Evolutionary conservation across 2,329 filamentous ascomycete species (phyloP).

Genomic region (Huntiella decipiens): DNA sequence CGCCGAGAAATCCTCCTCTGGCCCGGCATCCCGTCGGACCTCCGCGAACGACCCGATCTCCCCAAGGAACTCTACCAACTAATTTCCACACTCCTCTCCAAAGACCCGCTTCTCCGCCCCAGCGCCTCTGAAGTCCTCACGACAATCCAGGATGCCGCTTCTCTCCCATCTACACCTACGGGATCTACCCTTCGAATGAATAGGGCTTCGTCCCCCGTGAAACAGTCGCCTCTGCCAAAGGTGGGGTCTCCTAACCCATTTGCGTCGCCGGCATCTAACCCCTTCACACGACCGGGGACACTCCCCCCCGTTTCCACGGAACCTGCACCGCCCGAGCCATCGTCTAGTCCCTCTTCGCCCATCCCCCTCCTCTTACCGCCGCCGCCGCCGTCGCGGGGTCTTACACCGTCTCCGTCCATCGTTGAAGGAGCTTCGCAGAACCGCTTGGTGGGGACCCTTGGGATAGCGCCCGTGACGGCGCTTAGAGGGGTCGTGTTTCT

Average conservation of each 20-base stretch:
- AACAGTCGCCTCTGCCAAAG: no score
- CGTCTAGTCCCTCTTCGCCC: no score
- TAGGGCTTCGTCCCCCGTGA: no score
- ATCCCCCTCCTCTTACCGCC: no score
- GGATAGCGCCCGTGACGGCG: constrained; percentile 14
- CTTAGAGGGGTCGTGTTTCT: constrained; percentile 44
- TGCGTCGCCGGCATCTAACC: no score
- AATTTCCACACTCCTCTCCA: constrained; percentile 59
- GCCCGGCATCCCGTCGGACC: constrained; percentile 69
- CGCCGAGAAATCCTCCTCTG: constrained; percentile 72
- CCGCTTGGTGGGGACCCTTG: not conserved
- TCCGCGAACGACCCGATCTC: constrained; percentile 57
- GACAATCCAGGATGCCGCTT: constrained; percentile 52
- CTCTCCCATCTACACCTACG: not conserved
- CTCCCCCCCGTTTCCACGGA: no score
- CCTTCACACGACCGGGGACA: no score
- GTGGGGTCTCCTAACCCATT: no score
- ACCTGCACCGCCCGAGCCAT: no score
- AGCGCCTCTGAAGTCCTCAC: constrained; percentile 70
- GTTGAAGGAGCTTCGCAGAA: not conserved
- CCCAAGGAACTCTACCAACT: constrained; percentile 73
- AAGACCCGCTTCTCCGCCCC: constrained; percentile 59
- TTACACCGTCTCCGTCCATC: no score
- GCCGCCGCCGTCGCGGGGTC: no score
- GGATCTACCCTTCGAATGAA: no score